Base-by-base conservation (phyloP, 345 rosid species). In the Laguncularia racemosa region DNA sequence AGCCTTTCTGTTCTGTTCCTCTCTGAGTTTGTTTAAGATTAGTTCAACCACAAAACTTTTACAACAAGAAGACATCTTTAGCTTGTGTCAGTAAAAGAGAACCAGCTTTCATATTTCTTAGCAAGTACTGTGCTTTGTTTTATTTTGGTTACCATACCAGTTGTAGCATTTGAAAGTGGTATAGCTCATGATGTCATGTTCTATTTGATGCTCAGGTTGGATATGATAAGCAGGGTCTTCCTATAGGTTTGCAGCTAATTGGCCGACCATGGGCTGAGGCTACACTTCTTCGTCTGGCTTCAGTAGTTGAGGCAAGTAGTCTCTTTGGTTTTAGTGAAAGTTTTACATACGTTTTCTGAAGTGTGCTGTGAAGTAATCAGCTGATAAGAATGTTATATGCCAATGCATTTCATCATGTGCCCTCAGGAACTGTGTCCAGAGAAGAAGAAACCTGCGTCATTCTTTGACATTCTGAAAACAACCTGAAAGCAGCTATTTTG, bases 241-340 rank as follows among this genome's bases (percentile, higher is more conserved):
- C 95, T 2, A 81, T 89, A 26, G 97, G 97, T 57, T 61, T 89
- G 66, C 95, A 89, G 57, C 74, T 84, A 48, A 82, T 89, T 21
- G 88, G 95, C 21, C 81, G 81, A 12, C 95, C 97, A 46, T 86
- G 95, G 97, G 86, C 78, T 12, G 97, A 89, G 73, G 95, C 92
- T 57, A 76, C 92, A 43, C 44, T 86, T 52, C 67, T 89, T 53
- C 82, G 70, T 55, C 71, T 89, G 59, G 92, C 95, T 61, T 68
- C 80, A 60, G 90, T 88, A 21, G 57, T 86, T 8, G 95, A 82
- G 92, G 96, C 85, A 66, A 58, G 12, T 44, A 16, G 40, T 33
- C 40, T 33, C 7, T 33, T 33, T 33, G 40, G 40, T 33, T 33
- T 33, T 9, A 33, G 7, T 33, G 40, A 33, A 9, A 33, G 40